phyloP scores from a whole-genome alignment of 345 rosid species.

The Mallotus nudiflorus region DNA sequence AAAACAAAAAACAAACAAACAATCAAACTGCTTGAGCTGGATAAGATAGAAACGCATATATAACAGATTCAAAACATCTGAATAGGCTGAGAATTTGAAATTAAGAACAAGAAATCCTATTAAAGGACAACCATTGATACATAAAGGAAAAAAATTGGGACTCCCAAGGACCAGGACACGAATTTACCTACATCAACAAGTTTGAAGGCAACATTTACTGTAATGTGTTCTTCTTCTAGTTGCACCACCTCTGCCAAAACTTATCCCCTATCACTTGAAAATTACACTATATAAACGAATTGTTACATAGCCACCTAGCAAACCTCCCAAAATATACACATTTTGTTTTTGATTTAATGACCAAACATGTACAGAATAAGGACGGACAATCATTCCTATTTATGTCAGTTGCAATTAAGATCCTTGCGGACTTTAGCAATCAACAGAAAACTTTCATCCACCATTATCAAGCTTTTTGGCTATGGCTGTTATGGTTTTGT shows the following conservation, averaged over 20 bases:
- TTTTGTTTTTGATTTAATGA: conserved; percentile 16
- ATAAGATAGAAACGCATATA: too few relatives aligned
- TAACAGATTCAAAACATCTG: too few relatives aligned
- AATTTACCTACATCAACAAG: neutral
- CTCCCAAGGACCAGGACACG: too few relatives aligned
- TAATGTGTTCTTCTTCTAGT: neutral
- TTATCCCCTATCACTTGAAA: neutral
- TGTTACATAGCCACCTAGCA: conserved; percentile 11
- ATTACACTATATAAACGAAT: neutral
- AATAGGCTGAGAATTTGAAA: too few relatives aligned
- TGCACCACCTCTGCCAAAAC: conserved; percentile 7
- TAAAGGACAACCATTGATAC: too few relatives aligned
- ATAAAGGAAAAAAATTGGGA: neutral
- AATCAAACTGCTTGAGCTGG: too few relatives aligned
- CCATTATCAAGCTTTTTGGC: conserved; percentile 2
- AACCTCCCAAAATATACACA: conserved; percentile 25
- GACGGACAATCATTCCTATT: conserved; percentile 1
- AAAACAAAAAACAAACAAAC: too few relatives aligned
- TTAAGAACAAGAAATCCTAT: too few relatives aligned
- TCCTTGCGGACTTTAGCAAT: neutral
- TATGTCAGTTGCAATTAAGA: neutral
- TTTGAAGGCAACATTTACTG: neutral
- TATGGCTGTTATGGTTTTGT: conserved; percentile 8
- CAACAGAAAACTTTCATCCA: conserved; percentile 14
- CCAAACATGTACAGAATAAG: conserved; percentile 1